These are phyloP conservation scores for Dryas alaskensis DNA, from an alignment of 306 rosid species.

Conservation along the genomic window DNA sequence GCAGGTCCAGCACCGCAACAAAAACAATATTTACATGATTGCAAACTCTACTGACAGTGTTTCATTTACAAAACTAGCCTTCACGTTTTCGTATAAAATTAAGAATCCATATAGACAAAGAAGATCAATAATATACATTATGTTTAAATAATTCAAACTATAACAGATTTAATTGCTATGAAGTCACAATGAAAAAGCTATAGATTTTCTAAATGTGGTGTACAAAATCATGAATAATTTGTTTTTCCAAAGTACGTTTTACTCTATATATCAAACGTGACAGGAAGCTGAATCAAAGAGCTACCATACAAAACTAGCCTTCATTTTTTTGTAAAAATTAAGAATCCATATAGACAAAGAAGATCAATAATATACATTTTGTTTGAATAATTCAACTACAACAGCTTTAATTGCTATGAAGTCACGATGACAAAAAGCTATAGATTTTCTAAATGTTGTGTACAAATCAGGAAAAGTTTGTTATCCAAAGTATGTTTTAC, in stretches of 20 bases:
- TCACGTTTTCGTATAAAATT: background rate
- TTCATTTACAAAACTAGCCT: background rate
- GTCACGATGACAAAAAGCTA: background rate
- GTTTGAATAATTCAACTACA: background rate
- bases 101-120: background rate
- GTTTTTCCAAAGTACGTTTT: background rate
- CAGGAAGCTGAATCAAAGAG: background rate
- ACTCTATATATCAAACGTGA: background rate
- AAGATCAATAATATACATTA: background rate
- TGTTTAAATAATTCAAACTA: background rate
- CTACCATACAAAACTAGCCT: background rate
- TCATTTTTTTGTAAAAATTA: background rate
- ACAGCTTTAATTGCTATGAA: background rate
- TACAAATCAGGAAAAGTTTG: background rate
- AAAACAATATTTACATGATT: background rate
- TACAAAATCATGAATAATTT: background rate
- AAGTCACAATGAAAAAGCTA: background rate
- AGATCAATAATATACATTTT: background rate
- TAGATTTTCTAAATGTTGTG: background rate
- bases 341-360: background rate
- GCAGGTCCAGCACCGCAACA: background rate
- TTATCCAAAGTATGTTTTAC: background rate
- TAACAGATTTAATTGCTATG: background rate
- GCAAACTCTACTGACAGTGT: background rate
- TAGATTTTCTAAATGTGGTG: background rate